Evolutionary conservation across 1,284 basidiomycete genomes (phyloP), one percentile per base, ranked within the genome.

Genomic region (Rhodofomes roseus): DNA sequence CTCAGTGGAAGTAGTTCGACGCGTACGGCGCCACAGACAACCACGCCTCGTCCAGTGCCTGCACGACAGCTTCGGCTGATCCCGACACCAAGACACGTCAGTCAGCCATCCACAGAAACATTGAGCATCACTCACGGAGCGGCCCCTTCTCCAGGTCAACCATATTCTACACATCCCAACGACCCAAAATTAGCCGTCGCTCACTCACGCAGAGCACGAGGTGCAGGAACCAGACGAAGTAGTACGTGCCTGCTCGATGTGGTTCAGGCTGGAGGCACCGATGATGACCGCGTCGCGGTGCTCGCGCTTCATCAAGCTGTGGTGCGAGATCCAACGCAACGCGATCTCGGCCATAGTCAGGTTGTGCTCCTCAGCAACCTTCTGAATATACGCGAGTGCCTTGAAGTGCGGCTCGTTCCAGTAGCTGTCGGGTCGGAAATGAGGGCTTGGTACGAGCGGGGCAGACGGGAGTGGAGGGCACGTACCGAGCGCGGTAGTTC

Each of bases 141-240:
- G 82, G 81, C 0, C 82, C 83, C 64, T 86, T 85, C 70, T 85
- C 83, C 22, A 84, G 68, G 63, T 85, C 83, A 23, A 75, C 29
- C 48, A 84, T 64, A 62, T 85, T 86, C 78, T 81, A 61, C 50
- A 34, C 44, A 22, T n/a, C n/a, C 27, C 40, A 14, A 53, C 23
- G 31, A 4, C 11, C 37, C 37, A 6, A 16, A 18, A 39, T 39
- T 4, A 39, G 16, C 37, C 9, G 9, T 14, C 16, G 16, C 7
- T 36, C 34, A 36, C 6, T 39, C 37, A 16, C 14, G 11, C 31
- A 11, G 31, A 34, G 31, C 14, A 36, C 27, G 36, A 34, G 20
- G 25, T 20, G n/a, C 4, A 20, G 23, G 20, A 46, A 18, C n/a
- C 29, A 53, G 4, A 25, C 4, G n/a, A n/a, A 25, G 22, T 9